A percentile compares a stretch with the other conserved stretches of the same genome.
These are phyloP conservation scores for Baorangia bicolor DNA, from an alignment of 768 basidiomycete genomes.

Conservation along the genomic window DNA sequence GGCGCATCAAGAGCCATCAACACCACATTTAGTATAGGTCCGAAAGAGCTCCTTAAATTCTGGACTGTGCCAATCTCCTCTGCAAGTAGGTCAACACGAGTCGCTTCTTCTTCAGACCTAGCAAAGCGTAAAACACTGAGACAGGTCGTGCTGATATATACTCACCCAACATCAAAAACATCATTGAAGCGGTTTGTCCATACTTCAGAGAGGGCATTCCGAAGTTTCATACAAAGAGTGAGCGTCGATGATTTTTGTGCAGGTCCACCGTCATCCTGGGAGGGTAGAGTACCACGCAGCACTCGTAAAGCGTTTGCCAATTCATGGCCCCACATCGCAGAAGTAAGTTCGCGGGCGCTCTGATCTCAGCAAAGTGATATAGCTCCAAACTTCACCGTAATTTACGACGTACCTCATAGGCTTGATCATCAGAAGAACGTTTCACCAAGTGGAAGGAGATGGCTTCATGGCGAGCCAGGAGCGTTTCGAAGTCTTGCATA, in stretches of 20 bases:
- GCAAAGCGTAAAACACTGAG: constrained; percentile 7
- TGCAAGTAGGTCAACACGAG: constrained; percentile 64
- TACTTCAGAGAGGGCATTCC: constrained; percentile 62
- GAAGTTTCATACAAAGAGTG: constrained; percentile 56
- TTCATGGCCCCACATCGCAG: constrained; percentile 80
- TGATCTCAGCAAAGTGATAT: constrained; percentile 2
- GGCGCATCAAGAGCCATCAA: constrained; percentile 79
- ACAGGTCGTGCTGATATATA: background rate
- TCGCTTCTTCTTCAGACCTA: constrained; percentile 71
- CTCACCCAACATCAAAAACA: constrained; percentile 82
- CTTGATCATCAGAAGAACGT: constrained; percentile 74
- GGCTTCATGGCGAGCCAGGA: constrained; percentile 62
- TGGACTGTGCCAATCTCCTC: constrained; percentile 80
- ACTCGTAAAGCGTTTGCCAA: constrained; percentile 68
- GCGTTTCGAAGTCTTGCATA: constrained; percentile 50
- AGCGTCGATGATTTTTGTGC: constrained; percentile 6
- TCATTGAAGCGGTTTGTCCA: constrained; percentile 71
- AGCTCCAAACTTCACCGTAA: background rate
- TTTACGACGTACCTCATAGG: constrained; percentile 61
- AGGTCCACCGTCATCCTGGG: constrained; percentile 38
- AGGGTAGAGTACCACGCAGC: constrained; percentile 49
- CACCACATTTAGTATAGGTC: constrained; percentile 78
- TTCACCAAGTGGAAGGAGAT: constrained; percentile 67
- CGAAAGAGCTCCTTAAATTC: constrained; percentile 74
- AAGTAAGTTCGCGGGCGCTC: constrained; percentile 83